phyloP scores from a whole-genome alignment of 495 filamentous ascomycete genomes.

The Oidiodendron maius region DNA sequence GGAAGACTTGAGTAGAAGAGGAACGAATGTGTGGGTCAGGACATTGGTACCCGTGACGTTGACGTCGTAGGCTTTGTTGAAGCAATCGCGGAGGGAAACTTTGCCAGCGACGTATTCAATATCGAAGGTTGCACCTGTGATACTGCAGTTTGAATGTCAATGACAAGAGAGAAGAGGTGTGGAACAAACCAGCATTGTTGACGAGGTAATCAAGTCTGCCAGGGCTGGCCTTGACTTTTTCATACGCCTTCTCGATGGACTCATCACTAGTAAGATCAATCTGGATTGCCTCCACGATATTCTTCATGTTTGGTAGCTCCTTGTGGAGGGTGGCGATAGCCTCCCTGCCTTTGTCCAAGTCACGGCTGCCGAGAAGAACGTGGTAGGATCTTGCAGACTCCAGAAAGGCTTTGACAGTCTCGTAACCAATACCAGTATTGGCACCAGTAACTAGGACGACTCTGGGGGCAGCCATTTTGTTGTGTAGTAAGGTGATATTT shows the following conservation, averaged over 20 bases:
- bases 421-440: constrained; percentile 46
- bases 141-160: constrained; percentile 1
- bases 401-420: constrained; percentile 40
- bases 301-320: constrained; percentile 32
- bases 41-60: constrained; percentile 48
- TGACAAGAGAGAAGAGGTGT: background rate
- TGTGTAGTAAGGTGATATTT: no score
- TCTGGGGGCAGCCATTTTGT: constrained; percentile 24
- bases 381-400: constrained; percentile 37
- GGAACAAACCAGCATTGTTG: constrained; percentile 49
- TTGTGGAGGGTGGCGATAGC: constrained; percentile 31
- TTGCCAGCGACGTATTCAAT: constrained; percentile 7
- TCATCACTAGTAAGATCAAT: constrained; percentile 44
- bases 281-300: constrained; percentile 32
- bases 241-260: constrained; percentile 34
- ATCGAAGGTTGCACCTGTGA: constrained; percentile 19
- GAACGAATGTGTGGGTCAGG: constrained; percentile 37
- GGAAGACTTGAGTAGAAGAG: constrained; percentile 36
- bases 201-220: constrained; percentile 48
- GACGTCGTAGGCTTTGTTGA: constrained; percentile 48
- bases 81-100: constrained; percentile 29
- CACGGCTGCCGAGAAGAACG: constrained; percentile 40
- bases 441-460: constrained; percentile 32
- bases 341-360: constrained; percentile 33
- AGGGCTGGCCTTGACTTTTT: constrained; percentile 24